Evolutionary conservation across 257 asterid genomes (phyloP).

Genomic region (Galeopsis tetrahit): DNA sequence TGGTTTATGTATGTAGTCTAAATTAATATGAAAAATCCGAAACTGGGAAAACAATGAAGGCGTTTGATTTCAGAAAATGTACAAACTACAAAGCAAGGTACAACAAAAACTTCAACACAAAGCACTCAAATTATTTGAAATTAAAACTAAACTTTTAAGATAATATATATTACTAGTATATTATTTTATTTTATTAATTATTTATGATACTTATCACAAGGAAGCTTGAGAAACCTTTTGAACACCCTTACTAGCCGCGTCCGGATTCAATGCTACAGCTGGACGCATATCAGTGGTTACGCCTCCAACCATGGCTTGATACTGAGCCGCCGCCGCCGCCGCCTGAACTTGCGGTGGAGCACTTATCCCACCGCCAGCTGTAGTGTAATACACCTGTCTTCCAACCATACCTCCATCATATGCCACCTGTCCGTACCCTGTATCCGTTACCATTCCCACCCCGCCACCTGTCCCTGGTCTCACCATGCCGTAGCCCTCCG

Average conservation of each 20-base stretch:
- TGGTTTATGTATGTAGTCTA: no score
- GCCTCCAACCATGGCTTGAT: constrained; percentile 47
- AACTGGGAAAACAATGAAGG: neutral
- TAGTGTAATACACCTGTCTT: constrained; percentile 70
- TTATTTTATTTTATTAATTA: neutral
- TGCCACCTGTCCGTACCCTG: constrained; percentile 71
- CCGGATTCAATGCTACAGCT: constrained; percentile 51
- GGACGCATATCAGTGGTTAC: constrained; percentile 44
- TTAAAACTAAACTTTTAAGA: constrained; percentile 10
- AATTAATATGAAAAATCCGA: neutral
- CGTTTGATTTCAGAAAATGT: constrained; percentile 1
- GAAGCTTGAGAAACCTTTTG: constrained; percentile 62
- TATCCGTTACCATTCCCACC: constrained; percentile 43
- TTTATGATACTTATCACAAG: constrained; percentile 38
- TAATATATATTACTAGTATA: neutral
- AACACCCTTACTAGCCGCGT: constrained; percentile 43
- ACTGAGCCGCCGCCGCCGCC: constrained; percentile 36
- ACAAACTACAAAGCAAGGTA: constrained; percentile 10
- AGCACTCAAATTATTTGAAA: constrained; percentile 28
- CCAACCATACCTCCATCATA: constrained; percentile 71
- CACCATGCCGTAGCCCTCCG: constrained; percentile 59
- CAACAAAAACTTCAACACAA: neutral
- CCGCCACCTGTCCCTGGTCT: constrained; percentile 47
- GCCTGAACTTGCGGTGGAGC: constrained; percentile 47
- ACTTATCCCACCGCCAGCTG: constrained; percentile 63